phyloP scores from a whole-genome alignment of 768 basidiomycete genomes.

The Fibroporia radiculosa region DNA sequence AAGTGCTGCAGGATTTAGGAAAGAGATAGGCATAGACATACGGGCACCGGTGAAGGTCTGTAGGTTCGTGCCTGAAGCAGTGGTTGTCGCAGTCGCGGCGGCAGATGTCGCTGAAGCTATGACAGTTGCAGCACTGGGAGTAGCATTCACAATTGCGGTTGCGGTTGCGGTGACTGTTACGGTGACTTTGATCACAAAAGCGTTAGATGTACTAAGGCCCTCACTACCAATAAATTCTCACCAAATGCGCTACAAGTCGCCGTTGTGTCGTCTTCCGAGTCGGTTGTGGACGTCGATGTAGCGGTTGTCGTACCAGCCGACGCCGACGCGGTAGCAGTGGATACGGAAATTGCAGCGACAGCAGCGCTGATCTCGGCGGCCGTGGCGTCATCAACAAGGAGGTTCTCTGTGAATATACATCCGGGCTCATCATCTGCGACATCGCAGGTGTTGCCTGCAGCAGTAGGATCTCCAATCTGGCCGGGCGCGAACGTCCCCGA shows the following conservation, averaged over 20 bases:
- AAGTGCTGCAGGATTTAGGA: not conserved
- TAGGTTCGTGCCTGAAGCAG: slow-evolving; percentile 29
- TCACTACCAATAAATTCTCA: not conserved
- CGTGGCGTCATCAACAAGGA: slow-evolving; percentile 48
- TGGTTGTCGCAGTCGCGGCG: slow-evolving; percentile 7
- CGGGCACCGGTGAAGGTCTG: slow-evolving; percentile 41
- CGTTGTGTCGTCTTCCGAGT: no score
- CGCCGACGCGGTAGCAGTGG: not conserved
- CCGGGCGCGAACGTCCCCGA: slow-evolving; percentile 60
- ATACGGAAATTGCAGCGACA: slow-evolving; percentile 22
- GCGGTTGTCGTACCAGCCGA: not conserved
- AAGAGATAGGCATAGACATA: slow-evolving; percentile 13
- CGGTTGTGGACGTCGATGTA: not conserved
- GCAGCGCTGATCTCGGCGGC: slow-evolving; percentile 51
- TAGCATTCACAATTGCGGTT: slow-evolving; percentile 11
- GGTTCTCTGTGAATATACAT: slow-evolving; percentile 59
- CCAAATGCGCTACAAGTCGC: no score
- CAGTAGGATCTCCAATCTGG: slow-evolving; percentile 41
- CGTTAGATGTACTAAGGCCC: slow-evolving; percentile 1
- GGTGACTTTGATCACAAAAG: slow-evolving; percentile 13
- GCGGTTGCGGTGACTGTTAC: slow-evolving; percentile 15
- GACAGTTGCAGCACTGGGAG: slow-evolving; percentile 12
- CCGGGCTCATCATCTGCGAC: slow-evolving; percentile 42
- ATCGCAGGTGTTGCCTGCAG: slow-evolving; percentile 28
- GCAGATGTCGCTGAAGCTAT: slow-evolving; percentile 8